phyloP scores from a whole-genome alignment of 1,139 yeast species.

The Yamadazyma conglobata region DNA sequence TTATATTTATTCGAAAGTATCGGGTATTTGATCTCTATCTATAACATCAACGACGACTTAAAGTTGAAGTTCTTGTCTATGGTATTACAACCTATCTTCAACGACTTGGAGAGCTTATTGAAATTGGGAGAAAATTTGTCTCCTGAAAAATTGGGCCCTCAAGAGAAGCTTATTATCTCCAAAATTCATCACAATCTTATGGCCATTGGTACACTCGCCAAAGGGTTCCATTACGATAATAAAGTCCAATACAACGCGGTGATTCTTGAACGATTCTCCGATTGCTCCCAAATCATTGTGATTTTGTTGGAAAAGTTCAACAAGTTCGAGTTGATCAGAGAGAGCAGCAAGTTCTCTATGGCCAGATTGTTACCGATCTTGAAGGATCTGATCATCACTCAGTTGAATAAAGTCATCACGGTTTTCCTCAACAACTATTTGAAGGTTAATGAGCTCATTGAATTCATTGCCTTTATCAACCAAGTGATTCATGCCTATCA shows the following conservation, averaged over 20 bases:
- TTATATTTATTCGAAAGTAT: constrained; percentile 78
- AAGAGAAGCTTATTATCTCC: constrained; percentile 36
- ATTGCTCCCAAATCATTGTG: constrained; percentile 77
- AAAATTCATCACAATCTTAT: constrained; percentile 84
- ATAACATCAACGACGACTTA: constrained; percentile 26
- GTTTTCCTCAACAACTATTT: constrained; percentile 64
- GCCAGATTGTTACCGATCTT: constrained; percentile 82
- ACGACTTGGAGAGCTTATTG: constrained; percentile 53
- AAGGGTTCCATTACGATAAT: constrained; percentile 64
- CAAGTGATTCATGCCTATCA: constrained; percentile 81
- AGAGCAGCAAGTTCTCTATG: constrained; percentile 81
- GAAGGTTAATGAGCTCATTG: constrained; percentile 65
- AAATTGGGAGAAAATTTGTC: constrained; percentile 7
- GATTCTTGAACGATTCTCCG: constrained; percentile 53
- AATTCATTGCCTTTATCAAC: constrained; percentile 81
- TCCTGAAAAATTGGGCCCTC: too few relatives aligned
- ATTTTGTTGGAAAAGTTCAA: constrained; percentile 79
- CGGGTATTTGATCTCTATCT: constrained; percentile 61
- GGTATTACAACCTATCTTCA: constrained; percentile 75
- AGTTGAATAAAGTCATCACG: constrained; percentile 70
- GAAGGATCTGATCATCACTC: constrained; percentile 42
- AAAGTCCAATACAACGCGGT: constrained; percentile 27
- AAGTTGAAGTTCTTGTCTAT: constrained; percentile 53
- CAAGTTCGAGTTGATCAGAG: constrained; percentile 68
- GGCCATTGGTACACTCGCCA: constrained; percentile 86